A percentile compares a stretch with the other conserved stretches of the same genome.
phyloP scores from a whole-genome alignment of 2,329 filamentous ascomycete genomes.

The Neoarthrinium moseri region DNA sequence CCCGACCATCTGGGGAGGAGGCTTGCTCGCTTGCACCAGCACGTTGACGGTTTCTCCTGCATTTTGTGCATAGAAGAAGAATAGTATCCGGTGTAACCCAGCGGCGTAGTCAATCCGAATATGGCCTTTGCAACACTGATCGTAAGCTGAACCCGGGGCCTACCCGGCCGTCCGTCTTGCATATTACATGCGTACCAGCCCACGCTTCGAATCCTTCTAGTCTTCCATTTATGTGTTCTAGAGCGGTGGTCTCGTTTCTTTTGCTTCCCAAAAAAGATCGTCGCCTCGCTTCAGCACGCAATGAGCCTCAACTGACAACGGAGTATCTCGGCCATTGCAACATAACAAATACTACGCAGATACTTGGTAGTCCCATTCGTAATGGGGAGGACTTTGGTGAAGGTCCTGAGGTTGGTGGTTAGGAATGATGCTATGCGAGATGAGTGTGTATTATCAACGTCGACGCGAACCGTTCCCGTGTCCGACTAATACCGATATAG shows the following conservation, averaged over 20 bases:
- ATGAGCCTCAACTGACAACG: neutral
- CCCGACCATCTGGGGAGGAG: too few relatives aligned
- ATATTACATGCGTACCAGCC: neutral
- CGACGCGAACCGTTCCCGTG: too few relatives aligned
- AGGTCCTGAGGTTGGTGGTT: slow-evolving; percentile 54
- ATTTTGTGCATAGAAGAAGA: too few relatives aligned
- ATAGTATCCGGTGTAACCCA: neutral
- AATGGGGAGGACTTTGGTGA: slow-evolving; percentile 37
- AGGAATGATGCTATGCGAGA: slow-evolving; percentile 70
- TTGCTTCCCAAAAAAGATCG: too few relatives aligned
- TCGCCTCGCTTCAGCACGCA: neutral
- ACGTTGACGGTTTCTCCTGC: neutral
- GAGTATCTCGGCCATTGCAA: too few relatives aligned
- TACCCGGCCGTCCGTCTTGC: neutral
- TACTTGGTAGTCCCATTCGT: neutral
- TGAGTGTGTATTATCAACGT: slow-evolving; percentile 35
- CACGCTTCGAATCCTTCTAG: neutral
- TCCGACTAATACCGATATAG: neutral
- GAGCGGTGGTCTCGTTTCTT: neutral
- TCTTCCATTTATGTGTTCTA: neutral
- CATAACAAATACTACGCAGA: neutral
- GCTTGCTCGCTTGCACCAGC: too few relatives aligned
- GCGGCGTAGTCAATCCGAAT: neutral
- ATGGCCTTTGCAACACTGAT: neutral
- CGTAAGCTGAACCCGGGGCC: neutral